Percentiles rank a stretch among this genome's conserved stretches.
phyloP scores from a whole-genome alignment of 2,329 filamentous ascomycete species.

The Phialophora macrospora region DNA sequence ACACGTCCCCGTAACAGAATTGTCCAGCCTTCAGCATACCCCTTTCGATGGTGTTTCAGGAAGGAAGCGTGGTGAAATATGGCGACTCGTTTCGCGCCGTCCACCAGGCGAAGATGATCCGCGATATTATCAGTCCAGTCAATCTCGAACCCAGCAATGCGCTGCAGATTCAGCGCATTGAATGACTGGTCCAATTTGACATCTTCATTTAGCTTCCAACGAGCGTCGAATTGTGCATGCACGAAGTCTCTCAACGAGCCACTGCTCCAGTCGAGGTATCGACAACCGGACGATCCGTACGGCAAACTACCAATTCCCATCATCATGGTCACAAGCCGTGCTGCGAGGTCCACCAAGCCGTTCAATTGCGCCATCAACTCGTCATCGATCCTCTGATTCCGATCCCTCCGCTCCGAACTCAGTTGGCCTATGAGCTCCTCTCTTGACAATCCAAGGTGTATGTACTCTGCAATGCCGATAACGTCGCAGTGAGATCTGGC shows the following conservation, averaged over 20 bases:
- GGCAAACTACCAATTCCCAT: not conserved
- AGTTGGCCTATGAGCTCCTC: not conserved
- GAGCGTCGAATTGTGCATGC: not conserved
- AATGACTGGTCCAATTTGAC: not conserved
- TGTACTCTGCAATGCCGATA: not conserved
- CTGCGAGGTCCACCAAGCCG: conserved; percentile 9
- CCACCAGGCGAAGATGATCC: conserved; percentile 13
- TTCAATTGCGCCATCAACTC: not conserved
- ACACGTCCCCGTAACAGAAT: not conserved
- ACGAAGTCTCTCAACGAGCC: not conserved
- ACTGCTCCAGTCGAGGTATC: not conserved
- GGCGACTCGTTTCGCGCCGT: conserved; percentile 3
- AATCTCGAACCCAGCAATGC: not conserved
- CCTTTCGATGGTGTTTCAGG: conserved; percentile 13
- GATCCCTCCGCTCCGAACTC: not conserved
- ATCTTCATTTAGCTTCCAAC: not conserved
- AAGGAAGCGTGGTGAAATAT: conserved; percentile 22
- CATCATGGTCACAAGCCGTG: conserved; percentile 12
- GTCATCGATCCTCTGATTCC: not conserved
- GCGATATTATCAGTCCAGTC: conserved; percentile 1
- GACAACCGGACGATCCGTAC: not conserved
- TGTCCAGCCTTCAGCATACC: not conserved
- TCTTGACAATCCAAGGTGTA: not conserved
- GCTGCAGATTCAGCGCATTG: not conserved
- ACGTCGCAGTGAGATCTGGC: conserved; percentile 2